phyloP scores from a whole-genome alignment of 345 rosid genomes.

The Erodium maritimum region DNA sequence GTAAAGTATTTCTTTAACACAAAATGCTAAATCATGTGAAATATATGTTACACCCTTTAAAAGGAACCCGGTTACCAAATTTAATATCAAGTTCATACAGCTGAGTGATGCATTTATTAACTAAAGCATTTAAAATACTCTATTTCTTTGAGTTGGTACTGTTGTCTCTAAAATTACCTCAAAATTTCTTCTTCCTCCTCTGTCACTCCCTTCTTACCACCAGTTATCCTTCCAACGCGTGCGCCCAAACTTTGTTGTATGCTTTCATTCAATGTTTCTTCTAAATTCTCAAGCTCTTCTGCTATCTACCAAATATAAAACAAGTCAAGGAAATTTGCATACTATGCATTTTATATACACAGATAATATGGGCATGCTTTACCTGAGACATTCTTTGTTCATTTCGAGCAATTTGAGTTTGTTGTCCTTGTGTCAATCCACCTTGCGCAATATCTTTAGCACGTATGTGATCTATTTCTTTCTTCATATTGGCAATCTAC shows the following conservation, averaged over 20 bases:
- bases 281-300: constrained; percentile 95
- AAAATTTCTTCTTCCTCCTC: constrained; percentile 46
- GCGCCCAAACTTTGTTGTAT: constrained; percentile 91
- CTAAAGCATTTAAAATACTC: not conserved
- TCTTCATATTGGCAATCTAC: constrained; percentile 93
- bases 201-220: constrained; percentile 42
- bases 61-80: not conserved
- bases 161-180: constrained; percentile 35
- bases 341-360: not conserved
- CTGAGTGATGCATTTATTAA: constrained; percentile 1
- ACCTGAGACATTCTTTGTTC: constrained; percentile 88
- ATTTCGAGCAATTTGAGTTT: constrained; percentile 96
- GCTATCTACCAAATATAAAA: constrained; percentile 34
- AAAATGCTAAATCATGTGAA: not conserved
- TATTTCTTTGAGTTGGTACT: constrained; percentile 1
- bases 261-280: constrained; percentile 89
- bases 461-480: constrained; percentile 87
- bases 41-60: not conserved
- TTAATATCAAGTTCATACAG: not conserved
- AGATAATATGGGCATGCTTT: constrained; percentile 2
- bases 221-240: constrained; percentile 39
- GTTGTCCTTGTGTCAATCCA: constrained; percentile 96
- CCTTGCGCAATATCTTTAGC: constrained; percentile 94
- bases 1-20: not conserved
- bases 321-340: not conserved